Base-by-base conservation (phyloP, 192 early-diverging fungal species). In the Funneliformis geosporum region DNA sequence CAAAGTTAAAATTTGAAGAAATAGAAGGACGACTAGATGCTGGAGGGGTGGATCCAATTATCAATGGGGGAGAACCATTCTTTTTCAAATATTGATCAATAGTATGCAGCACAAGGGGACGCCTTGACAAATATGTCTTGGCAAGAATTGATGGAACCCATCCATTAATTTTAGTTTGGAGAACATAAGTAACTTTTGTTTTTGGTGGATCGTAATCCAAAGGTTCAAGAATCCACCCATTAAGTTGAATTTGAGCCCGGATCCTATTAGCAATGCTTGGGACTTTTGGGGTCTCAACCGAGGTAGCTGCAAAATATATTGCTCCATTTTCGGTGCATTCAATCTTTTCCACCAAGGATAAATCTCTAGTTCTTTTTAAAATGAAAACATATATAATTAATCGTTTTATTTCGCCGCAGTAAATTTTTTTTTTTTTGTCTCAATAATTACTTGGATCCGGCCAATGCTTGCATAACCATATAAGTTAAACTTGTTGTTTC, bases 221-320 rank as follows among this genome's bases (percentile, higher is more conserved):
- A 25, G 89, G 87, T 61, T 88, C 86, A 16, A 90, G 81, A 65
- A 90, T 85, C 89, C 89, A 90, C 21, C 89, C 89, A 77, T 88
- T 85, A 23, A 90, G 78, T 81, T 82, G 76, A 55, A 90, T 82
- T 5, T 86, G 74, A 7, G 84, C 80, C 50, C 89, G 78, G 21
- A 82, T 84, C 79, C 83, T 88, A 61, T 85, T 81, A 28, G 82
- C 64, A 50, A 84, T 83, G 16, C 74, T 75, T 2, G 89, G 89
- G 21, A 86, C 79, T 65, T 86, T 83, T n/a, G 71, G 73, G 6
- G 85, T 84, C 7, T 90, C 86, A 21, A 90, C 84, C 16, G 85
- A 86, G 2, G 86, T 86, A 11, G 81, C 81, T 0, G 82, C 87
- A 83, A 88, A 90, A 42, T 85, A 83, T 28, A 90, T 90, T 9